Evolutionary conservation across 2,329 filamentous ascomycete species (phyloP).

Genomic region (Septoria petroselini): DNA sequence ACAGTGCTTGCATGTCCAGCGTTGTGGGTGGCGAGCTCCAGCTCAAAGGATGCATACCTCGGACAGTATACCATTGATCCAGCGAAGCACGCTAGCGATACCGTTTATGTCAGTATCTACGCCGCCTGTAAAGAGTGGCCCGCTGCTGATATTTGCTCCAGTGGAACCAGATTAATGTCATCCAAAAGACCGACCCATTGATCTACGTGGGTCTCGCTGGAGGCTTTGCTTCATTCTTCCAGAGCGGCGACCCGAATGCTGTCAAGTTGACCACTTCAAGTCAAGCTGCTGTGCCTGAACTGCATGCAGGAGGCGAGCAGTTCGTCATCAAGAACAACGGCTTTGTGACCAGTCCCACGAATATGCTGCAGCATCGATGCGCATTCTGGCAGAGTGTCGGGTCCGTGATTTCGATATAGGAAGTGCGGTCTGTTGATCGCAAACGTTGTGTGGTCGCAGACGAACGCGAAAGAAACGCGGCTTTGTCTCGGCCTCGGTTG

Average conservation of each 20-base stretch:
- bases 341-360: conserved; percentile 43
- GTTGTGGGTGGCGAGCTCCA: conserved; percentile 53
- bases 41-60: conserved; percentile 48
- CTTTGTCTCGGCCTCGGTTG: no score
- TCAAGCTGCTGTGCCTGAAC: conserved; percentile 47
- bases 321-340: conserved; percentile 52
- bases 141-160: conserved; percentile 28
- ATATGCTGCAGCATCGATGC: conserved; percentile 49
- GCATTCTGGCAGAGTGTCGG: conserved; percentile 54
- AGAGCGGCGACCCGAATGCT: conserved; percentile 57
- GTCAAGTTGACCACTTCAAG: conserved; percentile 52
- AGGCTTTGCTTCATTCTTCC: conserved; percentile 59
- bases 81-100: conserved; percentile 59
- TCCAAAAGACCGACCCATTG: conserved; percentile 52
- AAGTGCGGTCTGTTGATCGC: no score
- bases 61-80: conserved; percentile 60
- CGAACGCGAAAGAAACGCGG: no score
- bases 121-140: conserved; percentile 35
- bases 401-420: no score
- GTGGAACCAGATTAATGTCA: conserved; percentile 56
- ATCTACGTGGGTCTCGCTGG: conserved; percentile 58
- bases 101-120: conserved; percentile 43
- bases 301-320: conserved; percentile 44
- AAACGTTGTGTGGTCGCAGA: no score
- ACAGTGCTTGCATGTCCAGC: conserved; percentile 58